Evolutionary conservation across 2,329 filamentous ascomycete species (phyloP), one percentile per base, ranked within the genome.

Genomic region (Stagonosporopsis vannaccii): DNA sequence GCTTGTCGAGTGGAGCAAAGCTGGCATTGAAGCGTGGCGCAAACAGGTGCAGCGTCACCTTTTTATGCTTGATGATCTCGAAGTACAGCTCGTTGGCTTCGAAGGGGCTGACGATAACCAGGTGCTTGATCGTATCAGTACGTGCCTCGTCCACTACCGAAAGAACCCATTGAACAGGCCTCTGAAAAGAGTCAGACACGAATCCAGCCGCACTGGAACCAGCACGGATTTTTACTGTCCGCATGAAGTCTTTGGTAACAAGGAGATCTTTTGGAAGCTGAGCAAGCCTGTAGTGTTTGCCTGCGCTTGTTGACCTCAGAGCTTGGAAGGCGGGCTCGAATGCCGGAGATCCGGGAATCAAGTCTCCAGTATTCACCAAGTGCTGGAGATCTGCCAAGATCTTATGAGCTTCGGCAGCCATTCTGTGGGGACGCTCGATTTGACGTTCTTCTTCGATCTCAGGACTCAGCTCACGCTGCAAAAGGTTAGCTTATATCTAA

Each of bases 361-460:
- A 30, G 0, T 51, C 25, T 2, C 82, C 83, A 0, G 61, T 72
- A 0, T 33, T 4, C 0, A 80, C 75, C 37, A 87, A 81, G 0
- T 33, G 4, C 0, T 20, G 4, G 0, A 90, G 48, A 30, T 82
- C 73, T 0, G 51, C 11, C 47, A 86, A 79, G 0, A 87, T 11
- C 0, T 0, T 2, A 41, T 88, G 84, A 0, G 8, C 1, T 0
- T 59, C 65, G 0, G 86, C 78, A 0, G 63, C 33, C 1, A 77
- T 76, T 0, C 70, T 53, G 0, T 69, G 64, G 0, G 85, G 83
- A 1, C 76, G 77, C 60, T 89, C 77, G 0, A 85, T 61, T 44
- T 89, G 75, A 1, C 80, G 75, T 63, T 91, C 85, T 23, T 82
- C 74, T 60, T 91, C 85, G 0, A 84, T 80, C 58, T 92, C 88